A percentile compares a stretch with the other conserved stretches of the same genome.
These are phyloP conservation scores for Fagopyrum homotropicum DNA, from an alignment of 148 eudicot species.

Conservation along the genomic window DNA sequence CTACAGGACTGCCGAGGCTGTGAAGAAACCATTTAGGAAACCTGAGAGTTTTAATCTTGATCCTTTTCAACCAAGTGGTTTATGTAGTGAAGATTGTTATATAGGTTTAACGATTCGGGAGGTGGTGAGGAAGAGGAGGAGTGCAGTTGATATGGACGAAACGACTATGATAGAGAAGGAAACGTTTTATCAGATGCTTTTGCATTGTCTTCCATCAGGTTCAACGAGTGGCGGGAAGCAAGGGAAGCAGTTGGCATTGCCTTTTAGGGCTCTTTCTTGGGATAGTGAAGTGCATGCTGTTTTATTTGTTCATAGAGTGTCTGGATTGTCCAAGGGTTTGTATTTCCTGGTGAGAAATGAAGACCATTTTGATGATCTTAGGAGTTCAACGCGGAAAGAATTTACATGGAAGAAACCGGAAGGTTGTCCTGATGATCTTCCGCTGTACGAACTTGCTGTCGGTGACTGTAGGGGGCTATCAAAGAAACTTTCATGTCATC, in stretches of 20 bases:
- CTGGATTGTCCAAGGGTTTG: constrained; percentile 70
- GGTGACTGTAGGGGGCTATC: constrained; percentile 53
- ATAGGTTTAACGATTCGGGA: constrained; percentile 52
- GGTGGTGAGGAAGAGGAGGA: constrained; percentile 74
- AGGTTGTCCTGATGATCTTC: constrained; percentile 81
- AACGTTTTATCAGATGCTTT: constrained; percentile 76
- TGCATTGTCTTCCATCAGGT: constrained; percentile 89
- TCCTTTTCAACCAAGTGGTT: constrained; percentile 46
- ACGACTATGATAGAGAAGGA: constrained; percentile 40
- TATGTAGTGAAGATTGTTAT: constrained; percentile 55
- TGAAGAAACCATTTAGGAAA: constrained; percentile 49
- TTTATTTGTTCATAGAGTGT: constrained; percentile 80
- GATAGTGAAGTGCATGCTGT: constrained; percentile 87
- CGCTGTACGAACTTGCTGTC: constrained; percentile 64
- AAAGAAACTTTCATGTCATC: constrained; percentile 79
- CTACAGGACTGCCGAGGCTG: constrained; percentile 74
- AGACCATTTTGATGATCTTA: constrained; percentile 67
- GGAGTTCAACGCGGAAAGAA: constrained; percentile 44
- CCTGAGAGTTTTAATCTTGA: constrained; percentile 32
- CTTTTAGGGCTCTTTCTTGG: constrained; percentile 78
- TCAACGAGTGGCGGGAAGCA: constrained; percentile 43
- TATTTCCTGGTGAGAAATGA: constrained; percentile 91
- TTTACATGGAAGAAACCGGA: constrained; percentile 83
- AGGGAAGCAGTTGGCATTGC: constrained; percentile 72
- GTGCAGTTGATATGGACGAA: constrained; percentile 97